Conservation (phyloP, 768 basidiomycete genomes). For the Mycena filopes region DNA sequence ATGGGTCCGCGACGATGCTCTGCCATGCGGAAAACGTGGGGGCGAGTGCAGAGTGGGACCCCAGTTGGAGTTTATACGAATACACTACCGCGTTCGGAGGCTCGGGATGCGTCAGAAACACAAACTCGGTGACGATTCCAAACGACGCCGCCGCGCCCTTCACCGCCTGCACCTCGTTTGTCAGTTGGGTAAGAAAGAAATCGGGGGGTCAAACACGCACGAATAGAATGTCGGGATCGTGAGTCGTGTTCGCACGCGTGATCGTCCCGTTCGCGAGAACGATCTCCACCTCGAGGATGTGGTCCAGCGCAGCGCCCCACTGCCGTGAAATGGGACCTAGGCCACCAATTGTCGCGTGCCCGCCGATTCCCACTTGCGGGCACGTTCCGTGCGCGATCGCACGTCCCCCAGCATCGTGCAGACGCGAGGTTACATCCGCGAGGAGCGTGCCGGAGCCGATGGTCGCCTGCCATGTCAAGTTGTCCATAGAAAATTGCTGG, state of each 20-base stretch:
- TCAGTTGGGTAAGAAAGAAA: background rate
- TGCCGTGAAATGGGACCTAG: constrained; percentile 35
- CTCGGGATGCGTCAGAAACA: constrained; percentile 38
- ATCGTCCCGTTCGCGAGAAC: constrained; percentile 39
- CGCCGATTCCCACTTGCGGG: constrained; percentile 42
- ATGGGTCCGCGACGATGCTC: constrained; percentile 26
- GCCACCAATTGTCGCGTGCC: constrained; percentile 38
- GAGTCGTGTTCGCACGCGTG: constrained; percentile 34
- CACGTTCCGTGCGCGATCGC: constrained; percentile 46
- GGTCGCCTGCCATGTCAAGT: constrained; percentile 36
- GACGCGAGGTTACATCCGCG: constrained; percentile 33
- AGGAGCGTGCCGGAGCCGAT: constrained; percentile 39
- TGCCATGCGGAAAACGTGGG: constrained; percentile 31
- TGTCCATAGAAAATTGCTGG: constrained; percentile 39
- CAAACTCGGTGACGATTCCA: constrained; percentile 43
- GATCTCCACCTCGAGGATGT: constrained; percentile 37
- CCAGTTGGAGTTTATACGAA: constrained; percentile 23
- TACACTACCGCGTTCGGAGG: constrained; percentile 32
- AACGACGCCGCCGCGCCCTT: constrained; percentile 44
- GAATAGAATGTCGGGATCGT: constrained; percentile 38
- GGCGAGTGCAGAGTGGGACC: constrained; percentile 15
- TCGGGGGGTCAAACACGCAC: constrained; percentile 16
- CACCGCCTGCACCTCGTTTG: constrained; percentile 33
- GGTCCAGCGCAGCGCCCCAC: constrained; percentile 43
- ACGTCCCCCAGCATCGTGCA: constrained; percentile 34